Evolutionary conservation across 495 filamentous ascomycete genomes (phyloP), one percentile per base, ranked within the genome.

Genomic region (Annulohypoxylon stygium): DNA sequence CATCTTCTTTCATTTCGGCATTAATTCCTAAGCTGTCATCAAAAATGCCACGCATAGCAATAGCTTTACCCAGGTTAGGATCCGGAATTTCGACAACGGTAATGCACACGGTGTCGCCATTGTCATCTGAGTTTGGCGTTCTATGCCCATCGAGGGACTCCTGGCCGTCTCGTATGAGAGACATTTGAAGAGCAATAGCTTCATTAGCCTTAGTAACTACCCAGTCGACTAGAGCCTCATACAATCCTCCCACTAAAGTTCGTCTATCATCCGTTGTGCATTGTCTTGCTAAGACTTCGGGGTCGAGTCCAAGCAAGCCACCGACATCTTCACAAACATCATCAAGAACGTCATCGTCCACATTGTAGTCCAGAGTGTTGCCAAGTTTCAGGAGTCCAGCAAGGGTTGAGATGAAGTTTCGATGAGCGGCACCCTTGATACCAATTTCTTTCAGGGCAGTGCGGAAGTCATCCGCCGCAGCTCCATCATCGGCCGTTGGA

Each of bases 141-240:
- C 84, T 76, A 10, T 81, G 83, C 0, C 87, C 90, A 20, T 90
- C 91, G 64, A 86, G 86, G 16, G 89, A 90, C 14, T 91, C 91
- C 18, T 90, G 88, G 1, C 84, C 85, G 58, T 88, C 87, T 48
- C 83, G 84, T 58, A 86, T 86, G 12, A 83, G 80, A 30, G 87
- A 85, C 69, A 98, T 86, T 64, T 98, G 93, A 20, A 84, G 83
- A 1, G 88, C 85, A 75, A 99, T 96, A 37, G 95, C 89, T n/a
- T 92, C 90, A 71, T 99, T 99, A 47, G 94, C 94, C 76, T 93
- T 95, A 20, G 85, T 81, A 54, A 98, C 90, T 4, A 98, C 91
- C 93, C 94, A 97, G 78, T 99, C 96, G 2, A 99, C 94, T 55
- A 98, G 81, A 39, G 95, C 93, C 79, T 99, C 97, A 75, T 99